Conservation (phyloP, 2,329 filamentous ascomycete species). For the Ophiostoma ulmi region DNA sequence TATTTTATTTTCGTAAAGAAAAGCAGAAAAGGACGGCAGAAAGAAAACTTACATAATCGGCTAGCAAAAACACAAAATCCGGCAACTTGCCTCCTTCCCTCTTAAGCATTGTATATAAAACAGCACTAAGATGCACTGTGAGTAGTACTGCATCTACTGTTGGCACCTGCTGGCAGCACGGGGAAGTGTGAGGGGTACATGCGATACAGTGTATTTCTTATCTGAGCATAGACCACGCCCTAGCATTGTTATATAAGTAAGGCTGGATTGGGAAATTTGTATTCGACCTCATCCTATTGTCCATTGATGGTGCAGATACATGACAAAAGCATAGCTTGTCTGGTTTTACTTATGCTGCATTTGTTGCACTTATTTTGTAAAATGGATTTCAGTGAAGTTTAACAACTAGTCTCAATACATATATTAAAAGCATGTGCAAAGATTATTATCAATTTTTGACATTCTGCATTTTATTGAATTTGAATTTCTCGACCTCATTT, state of each 20-base stretch:
- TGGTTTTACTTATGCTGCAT: not conserved
- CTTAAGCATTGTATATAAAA: no score
- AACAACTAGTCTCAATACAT: not conserved
- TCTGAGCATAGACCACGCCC: not conserved
- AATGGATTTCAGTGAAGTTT: not conserved
- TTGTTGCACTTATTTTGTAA: not conserved
- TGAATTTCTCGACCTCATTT: no score
- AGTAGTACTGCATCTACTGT: not conserved
- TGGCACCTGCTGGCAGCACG: not conserved
- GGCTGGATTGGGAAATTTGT: constrained; percentile 2
- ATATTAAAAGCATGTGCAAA: no score
- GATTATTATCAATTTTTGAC: no score
- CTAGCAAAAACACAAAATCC: constrained; percentile 16
- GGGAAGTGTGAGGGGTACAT: constrained; percentile 11
- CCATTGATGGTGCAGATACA: not conserved
- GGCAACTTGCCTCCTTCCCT: not conserved
- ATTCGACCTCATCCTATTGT: not conserved
- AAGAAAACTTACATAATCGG: constrained; percentile 12
- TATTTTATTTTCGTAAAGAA: not conserved
- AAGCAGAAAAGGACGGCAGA: not conserved
- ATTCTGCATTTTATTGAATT: no score
- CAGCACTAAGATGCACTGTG: not conserved
- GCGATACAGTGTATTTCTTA: constrained; percentile 3
- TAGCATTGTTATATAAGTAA: constrained; percentile 6
- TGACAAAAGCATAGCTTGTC: not conserved